A percentile compares a stretch with the other conserved stretches of the same genome.
phyloP scores from a whole-genome alignment of 331 rosid species.

The Pyracantha coccinea region DNA sequence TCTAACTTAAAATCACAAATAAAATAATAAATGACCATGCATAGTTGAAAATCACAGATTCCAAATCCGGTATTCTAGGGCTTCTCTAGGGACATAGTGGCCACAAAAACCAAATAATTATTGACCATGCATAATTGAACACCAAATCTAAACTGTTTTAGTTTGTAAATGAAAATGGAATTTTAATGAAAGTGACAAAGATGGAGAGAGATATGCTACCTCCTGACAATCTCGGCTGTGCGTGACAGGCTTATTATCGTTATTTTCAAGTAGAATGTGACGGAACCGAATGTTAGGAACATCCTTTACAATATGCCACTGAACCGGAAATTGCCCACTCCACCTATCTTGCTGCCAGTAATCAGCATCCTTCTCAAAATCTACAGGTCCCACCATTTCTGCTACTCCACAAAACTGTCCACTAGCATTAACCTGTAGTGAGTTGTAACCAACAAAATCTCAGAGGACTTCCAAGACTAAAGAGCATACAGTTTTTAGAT shows the following conservation, averaged over 20 bases:
- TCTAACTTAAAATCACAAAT: too few relatives aligned
- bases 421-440: constrained; percentile 49
- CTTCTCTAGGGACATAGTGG: neutral
- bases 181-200: neutral
- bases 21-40: too few relatives aligned
- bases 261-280: constrained; percentile 51
- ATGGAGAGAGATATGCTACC: constrained; percentile 23
- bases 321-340: constrained; percentile 53
- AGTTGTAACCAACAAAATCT: neutral
- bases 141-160: neutral
- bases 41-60: too few relatives aligned
- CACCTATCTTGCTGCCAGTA: constrained; percentile 68
- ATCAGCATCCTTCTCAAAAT: constrained; percentile 47
- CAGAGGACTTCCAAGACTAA: neutral
- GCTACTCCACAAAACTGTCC: constrained; percentile 61
- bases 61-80: neutral
- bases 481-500: neutral
- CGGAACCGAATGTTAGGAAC: constrained; percentile 50
- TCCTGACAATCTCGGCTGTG: constrained; percentile 69
- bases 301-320: constrained; percentile 54
- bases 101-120: neutral
- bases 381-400: constrained; percentile 49
- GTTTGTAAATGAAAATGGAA: neutral
- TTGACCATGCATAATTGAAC: neutral
- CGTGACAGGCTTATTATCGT: constrained; percentile 57